Conservation (phyloP, 306 rosid genomes). For the Quercus bicolor region DNA sequence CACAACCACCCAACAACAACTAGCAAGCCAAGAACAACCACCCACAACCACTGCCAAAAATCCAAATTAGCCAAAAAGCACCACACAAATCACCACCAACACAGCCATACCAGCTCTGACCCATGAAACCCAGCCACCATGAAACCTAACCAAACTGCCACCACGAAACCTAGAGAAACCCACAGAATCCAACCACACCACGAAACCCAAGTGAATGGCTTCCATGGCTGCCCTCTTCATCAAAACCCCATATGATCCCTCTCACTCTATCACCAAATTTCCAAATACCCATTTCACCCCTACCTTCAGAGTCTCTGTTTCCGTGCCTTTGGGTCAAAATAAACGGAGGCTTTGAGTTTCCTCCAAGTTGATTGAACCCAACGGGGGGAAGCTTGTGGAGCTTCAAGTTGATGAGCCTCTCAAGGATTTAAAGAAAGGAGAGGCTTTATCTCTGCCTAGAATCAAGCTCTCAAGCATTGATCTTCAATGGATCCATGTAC, state of each 20-base stretch:
- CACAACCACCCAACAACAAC: too few relatives aligned
- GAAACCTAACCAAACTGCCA: too few relatives aligned
- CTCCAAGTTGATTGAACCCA: conserved; percentile 71
- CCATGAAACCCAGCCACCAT: too few relatives aligned
- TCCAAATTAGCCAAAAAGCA: too few relatives aligned
- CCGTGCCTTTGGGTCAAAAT: not conserved
- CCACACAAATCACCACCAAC: too few relatives aligned
- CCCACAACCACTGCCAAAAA: too few relatives aligned
- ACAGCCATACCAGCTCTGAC: too few relatives aligned
- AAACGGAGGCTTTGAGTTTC: conserved; percentile 48
- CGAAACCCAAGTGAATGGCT: conserved; percentile 53
- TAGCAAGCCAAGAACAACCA: too few relatives aligned
- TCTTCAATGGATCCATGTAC: conserved; percentile 81
- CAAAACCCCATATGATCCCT: conserved; percentile 38
- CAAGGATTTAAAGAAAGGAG: conserved; percentile 49
- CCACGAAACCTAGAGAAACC: too few relatives aligned
- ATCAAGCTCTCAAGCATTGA: conserved; percentile 67
- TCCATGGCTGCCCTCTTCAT: conserved; percentile 69
- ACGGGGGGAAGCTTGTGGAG: conserved; percentile 76
- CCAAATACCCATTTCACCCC: conserved; percentile 45
- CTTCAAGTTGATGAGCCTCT: conserved; percentile 55
- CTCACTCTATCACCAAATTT: conserved; percentile 38
- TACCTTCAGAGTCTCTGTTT: conserved; percentile 22
- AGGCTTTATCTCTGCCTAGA: conserved; percentile 64
- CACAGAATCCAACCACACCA: not conserved